Conservation (phyloP, 1,284 basidiomycete species). For the Phenoliferia sp. region DNA sequence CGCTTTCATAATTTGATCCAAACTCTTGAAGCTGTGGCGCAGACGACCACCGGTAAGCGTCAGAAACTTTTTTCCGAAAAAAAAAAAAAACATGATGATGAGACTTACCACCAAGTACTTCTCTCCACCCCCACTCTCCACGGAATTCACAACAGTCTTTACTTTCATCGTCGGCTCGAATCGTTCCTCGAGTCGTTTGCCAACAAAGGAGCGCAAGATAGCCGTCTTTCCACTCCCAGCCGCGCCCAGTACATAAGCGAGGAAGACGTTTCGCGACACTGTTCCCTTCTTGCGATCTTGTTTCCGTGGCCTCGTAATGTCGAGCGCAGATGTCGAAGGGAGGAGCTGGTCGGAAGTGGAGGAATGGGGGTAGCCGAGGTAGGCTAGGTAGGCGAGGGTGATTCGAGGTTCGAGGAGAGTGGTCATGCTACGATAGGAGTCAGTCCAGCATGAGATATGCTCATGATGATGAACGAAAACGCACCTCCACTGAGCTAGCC, state of each 20-base stretch:
- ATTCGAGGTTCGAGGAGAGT: slow-evolving; percentile 87
- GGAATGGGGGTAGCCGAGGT: slow-evolving; percentile 75
- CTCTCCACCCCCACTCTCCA: slow-evolving; percentile 89
- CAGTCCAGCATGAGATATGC: neutral
- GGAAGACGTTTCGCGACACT: slow-evolving; percentile 80
- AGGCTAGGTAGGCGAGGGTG: slow-evolving; percentile 92
- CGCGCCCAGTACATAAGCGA: slow-evolving; percentile 74
- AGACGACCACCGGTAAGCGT: neutral
- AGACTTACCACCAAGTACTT: slow-evolving; percentile 84
- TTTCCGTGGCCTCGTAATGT: slow-evolving; percentile 71
- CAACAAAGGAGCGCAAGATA: slow-evolving; percentile 75
- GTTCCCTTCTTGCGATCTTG: slow-evolving; percentile 77
- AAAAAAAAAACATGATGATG: neutral
- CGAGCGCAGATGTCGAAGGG: slow-evolving; percentile 64
- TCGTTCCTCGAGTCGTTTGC: slow-evolving; percentile 55
- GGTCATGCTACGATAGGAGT: slow-evolving; percentile 67
- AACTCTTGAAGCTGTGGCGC: slow-evolving; percentile 81
- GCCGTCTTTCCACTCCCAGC: slow-evolving; percentile 94
- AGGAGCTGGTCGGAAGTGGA: slow-evolving; percentile 39
- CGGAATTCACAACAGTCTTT: slow-evolving; percentile 87
- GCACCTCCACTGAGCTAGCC: slow-evolving; percentile 97
- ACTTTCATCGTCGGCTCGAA: slow-evolving; percentile 79
- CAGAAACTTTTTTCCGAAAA: neutral
- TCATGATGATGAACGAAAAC: slow-evolving; percentile 20
- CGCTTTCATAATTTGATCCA: slow-evolving; percentile 88